phyloP scores from a whole-genome alignment of 2,329 filamentous ascomycete genomes.

The Pyrenochaeta sp. region DNA sequence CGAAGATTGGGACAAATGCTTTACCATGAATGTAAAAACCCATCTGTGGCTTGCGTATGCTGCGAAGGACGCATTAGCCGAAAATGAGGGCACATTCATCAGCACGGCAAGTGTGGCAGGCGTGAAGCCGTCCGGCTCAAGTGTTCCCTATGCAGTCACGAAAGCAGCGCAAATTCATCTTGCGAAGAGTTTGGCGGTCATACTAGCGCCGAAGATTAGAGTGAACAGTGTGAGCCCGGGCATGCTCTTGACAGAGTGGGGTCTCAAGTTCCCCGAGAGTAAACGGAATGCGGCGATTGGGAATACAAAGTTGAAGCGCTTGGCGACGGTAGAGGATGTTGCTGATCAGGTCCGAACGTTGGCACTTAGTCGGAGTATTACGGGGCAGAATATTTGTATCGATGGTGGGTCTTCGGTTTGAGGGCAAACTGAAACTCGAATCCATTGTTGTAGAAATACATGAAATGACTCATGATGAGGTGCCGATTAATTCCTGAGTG shows the following conservation, averaged over 20 bases:
- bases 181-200: slow-evolving; percentile 70
- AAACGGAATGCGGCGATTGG: slow-evolving; percentile 55
- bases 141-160: slow-evolving; percentile 76
- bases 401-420: slow-evolving; percentile 47
- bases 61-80: slow-evolving; percentile 66
- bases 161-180: slow-evolving; percentile 78
- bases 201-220: slow-evolving; percentile 68
- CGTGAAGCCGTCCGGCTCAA: slow-evolving; percentile 70
- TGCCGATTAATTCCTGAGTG: neutral
- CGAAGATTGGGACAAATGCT: slow-evolving; percentile 73
- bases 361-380: slow-evolving; percentile 46
- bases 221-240: slow-evolving; percentile 72
- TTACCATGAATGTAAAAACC: slow-evolving; percentile 67
- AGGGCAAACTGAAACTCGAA: neutral
- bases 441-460: neutral
- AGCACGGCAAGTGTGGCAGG: slow-evolving; percentile 71
- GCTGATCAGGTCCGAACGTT: slow-evolving; percentile 48
- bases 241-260: slow-evolving; percentile 67
- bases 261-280: slow-evolving; percentile 56
- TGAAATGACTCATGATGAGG: neutral
- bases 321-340: slow-evolving; percentile 63
- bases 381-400: slow-evolving; percentile 49
- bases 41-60: slow-evolving; percentile 62
- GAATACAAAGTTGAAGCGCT: slow-evolving; percentile 57
- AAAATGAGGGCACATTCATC: slow-evolving; percentile 69